phyloP scores from a whole-genome alignment of 2,329 filamentous ascomycete species.

The Sordariomycetes sp. region DNA sequence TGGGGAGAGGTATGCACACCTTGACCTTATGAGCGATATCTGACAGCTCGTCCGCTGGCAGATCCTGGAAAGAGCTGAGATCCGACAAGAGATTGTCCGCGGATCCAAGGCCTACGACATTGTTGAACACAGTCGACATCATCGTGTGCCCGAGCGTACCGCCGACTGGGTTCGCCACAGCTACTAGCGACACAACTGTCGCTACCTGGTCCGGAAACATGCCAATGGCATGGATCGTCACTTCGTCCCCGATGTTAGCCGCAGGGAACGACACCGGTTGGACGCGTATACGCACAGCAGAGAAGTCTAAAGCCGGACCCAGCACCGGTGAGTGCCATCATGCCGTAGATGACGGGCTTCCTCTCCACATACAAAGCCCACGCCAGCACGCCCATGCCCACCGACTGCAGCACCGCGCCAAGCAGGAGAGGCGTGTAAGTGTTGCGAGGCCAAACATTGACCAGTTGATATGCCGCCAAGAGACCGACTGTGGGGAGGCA shows the following conservation, averaged over 20 bases:
- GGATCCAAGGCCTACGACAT: conserved; percentile 24
- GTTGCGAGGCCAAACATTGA: conserved; percentile 50
- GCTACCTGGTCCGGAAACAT: conserved; percentile 49
- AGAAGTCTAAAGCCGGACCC: conserved; percentile 58
- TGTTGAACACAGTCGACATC: conserved; percentile 62
- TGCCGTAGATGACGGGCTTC: conserved; percentile 44
- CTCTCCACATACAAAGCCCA: conserved; percentile 42
- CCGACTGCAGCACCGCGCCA: conserved; percentile 43
- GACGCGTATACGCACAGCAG: conserved; percentile 23
- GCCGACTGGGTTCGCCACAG: conserved; percentile 50
- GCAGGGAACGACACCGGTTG: background rate
- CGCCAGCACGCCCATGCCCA: conserved; percentile 47
- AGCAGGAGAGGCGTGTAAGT: conserved; percentile 49
- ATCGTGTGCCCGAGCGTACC: conserved; percentile 55
- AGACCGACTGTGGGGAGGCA: conserved; percentile 31
- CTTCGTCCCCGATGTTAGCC: conserved; percentile 7
- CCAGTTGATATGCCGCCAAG: conserved; percentile 45
- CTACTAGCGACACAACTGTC: conserved; percentile 47
- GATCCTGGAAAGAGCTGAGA: background rate
- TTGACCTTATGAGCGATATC: background rate
- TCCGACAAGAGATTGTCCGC: background rate
- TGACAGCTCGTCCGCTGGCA: background rate
- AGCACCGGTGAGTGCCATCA: conserved; percentile 53
- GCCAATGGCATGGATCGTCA: conserved; percentile 50
- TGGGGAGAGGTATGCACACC: background rate